A percentile compares a stretch with the other conserved stretches of the same genome.
Conservation (phyloP, 768 basidiomycete genomes). For the Tricholoma sp. region DNA sequence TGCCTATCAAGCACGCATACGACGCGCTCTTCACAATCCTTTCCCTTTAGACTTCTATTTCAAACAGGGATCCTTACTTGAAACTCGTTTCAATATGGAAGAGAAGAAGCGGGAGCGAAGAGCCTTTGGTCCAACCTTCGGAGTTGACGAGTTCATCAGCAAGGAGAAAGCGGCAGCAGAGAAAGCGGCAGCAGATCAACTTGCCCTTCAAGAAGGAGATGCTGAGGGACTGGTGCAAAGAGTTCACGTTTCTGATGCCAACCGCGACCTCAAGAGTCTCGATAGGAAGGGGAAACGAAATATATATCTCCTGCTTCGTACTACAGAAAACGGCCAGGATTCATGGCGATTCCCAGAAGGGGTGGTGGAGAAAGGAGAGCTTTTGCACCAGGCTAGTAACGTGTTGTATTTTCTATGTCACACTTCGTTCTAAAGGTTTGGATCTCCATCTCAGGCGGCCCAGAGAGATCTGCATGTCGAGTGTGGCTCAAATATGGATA, state of each 20-base stretch:
- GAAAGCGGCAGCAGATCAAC: slow-evolving; percentile 53
- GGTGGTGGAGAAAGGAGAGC: slow-evolving; percentile 53
- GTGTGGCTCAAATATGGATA: slow-evolving; percentile 83
- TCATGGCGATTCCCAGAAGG: slow-evolving; percentile 84
- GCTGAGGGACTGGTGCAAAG: slow-evolving; percentile 60
- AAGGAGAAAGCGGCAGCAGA: slow-evolving; percentile 45
- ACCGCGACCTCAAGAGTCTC: slow-evolving; percentile 62
- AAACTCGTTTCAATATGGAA: slow-evolving; percentile 73
- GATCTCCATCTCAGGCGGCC: slow-evolving; percentile 51
- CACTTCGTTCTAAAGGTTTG: background rate
- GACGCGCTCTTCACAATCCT: slow-evolving; percentile 82
- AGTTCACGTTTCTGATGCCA: slow-evolving; percentile 53
- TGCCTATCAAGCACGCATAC: slow-evolving; percentile 77
- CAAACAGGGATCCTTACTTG: slow-evolving; percentile 83
- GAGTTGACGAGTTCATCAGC: slow-evolving; percentile 37
- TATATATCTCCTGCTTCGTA: slow-evolving; percentile 78
- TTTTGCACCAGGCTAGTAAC: slow-evolving; percentile 67
- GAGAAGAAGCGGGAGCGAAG: slow-evolving; percentile 65
- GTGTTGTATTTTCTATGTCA: background rate
- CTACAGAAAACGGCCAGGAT: slow-evolving; percentile 39
- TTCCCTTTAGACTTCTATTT: slow-evolving; percentile 91
- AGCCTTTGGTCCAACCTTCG: slow-evolving; percentile 68
- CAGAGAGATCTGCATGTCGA: slow-evolving; percentile 61
- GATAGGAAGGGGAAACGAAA: slow-evolving; percentile 83
- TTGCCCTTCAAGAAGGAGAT: slow-evolving; percentile 54